Evolutionary conservation across 2,329 filamentous ascomycete species (phyloP), one percentile per base, ranked within the genome.

Genomic region (Thelonectria rubi): DNA sequence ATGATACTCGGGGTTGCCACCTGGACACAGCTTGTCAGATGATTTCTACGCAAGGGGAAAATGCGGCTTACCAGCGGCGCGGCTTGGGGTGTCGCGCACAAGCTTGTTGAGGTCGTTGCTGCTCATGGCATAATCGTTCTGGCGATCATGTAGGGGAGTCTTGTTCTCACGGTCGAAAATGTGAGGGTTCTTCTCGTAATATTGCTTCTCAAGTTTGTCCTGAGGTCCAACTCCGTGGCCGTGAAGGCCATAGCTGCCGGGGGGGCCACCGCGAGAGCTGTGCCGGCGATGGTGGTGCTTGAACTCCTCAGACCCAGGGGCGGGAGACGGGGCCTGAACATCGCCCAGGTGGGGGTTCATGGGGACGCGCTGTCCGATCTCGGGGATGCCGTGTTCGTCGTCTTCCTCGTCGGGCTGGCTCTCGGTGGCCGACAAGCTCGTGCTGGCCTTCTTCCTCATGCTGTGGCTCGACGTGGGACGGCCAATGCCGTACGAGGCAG

Each of bases 301-400:
- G 56, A 69, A 67, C 50, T 76, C 77, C 3, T 78, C 75, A 5
- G 78, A 69, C 46, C 77, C 76, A 9, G 89, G 90, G 2, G 88
- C 86, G 1, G 94, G 93, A 2, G 94, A 95, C 2, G 95, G 95
- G 14, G 95, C 95, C 79, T 99, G 95, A 10, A 98, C 95, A 75
- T 98, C 94, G 64, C 95, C 95, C 45, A 95, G 92, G 75, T 95
- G 88, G 55, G 90, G 91, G 74, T 95, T 91, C 92, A 99, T 95
- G 51, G 95, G 95, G 40, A 99, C 94, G 73, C 94, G 91, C 72
- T 92, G 88, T 49, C 94, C 94, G 68, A 97, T 95, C 74, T 96
- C 92, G 2, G 94, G 94, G 70, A 97, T 97, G 20, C 94, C 94
- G 57, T 93, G 89, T 66, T 95, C 91, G 47, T 94, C 91, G n/a